These are phyloP conservation scores for Nigrospora osmanthi DNA, from an alignment of 2,329 filamentous ascomycete genomes.

Conservation along the genomic window DNA sequence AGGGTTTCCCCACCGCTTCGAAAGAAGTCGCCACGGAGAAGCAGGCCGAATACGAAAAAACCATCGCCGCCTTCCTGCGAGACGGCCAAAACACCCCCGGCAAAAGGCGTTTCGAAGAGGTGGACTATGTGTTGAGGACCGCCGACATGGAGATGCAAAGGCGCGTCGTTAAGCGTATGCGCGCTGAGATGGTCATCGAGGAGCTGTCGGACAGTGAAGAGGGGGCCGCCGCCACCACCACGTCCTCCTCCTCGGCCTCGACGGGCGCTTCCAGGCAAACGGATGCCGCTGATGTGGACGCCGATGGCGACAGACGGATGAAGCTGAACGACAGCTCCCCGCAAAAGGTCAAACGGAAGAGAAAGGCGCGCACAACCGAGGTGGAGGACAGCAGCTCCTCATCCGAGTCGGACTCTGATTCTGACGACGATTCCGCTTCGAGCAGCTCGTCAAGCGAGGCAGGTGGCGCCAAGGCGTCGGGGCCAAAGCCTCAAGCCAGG, in stretches of 20 bases:
- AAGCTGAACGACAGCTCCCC: constrained; percentile 36
- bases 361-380: constrained; percentile 42
- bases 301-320: constrained; percentile 27
- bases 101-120: constrained; percentile 44
- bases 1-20: constrained; percentile 41
- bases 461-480: too few relatives aligned
- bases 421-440: constrained; percentile 20
- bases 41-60: constrained; percentile 47
- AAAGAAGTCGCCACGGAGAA: constrained; percentile 37
- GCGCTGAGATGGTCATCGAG: constrained; percentile 49
- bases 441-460: not conserved
- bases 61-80: constrained; percentile 40
- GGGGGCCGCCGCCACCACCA: constrained; percentile 13
- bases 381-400: constrained; percentile 28
- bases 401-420: constrained; percentile 27
- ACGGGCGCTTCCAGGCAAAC: constrained; percentile 5
- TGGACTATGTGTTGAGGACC: constrained; percentile 40
- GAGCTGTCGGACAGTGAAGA: constrained; percentile 44
- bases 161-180: constrained; percentile 54
- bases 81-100: constrained; percentile 23
- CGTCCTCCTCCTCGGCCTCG: constrained; percentile 12
- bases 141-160: constrained; percentile 43
- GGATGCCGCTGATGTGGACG: constrained; percentile 6
- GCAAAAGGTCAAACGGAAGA: constrained; percentile 38
- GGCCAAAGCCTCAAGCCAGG: too few relatives aligned